Evolutionary conservation across 148 eudicot species (phyloP), one percentile per base, ranked within the genome.

Genomic region (Silene uniflora): DNA sequence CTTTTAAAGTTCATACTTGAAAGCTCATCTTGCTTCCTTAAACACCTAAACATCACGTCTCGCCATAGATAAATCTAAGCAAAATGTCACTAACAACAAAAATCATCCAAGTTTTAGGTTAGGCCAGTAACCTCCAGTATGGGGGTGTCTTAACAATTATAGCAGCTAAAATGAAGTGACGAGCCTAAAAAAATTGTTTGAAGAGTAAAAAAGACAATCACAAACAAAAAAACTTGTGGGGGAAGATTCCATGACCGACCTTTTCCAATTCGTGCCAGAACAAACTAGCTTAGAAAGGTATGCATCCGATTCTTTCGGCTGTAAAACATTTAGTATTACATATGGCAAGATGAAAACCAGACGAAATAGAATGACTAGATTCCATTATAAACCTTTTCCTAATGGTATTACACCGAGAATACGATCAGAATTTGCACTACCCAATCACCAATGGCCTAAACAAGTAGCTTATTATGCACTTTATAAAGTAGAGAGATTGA

Each of bases 401-500:
- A 13, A 58, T n/a, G 44, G 49, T 72, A 62, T 22, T 67, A 7
- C 60, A 68, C 60, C 67, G 21, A 44, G 18, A 73, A 35, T 35
- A 73, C 62, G 14, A 58, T 56, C 35, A 65, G 62, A 32, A 54
- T 65, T 72, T 64, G 65, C 23, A 73, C 1, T 17, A 62, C 25
- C 71, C 42, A 69, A 62, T 69, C 70, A 68, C 25, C 54, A 60
- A 14, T 13, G 67, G 64, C 67, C 74, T 8, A 70, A 35, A 75
- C 63, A 23, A 55, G 61, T n/a, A 66, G 24, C 3, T 74, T 62
- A 62, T 42, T 42, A 29, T 71, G 19, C 56, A 24, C 52, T 76
- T 75, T 72, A 19, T 35, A 80, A 63, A 42, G 79, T 65, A 29
- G 76, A 75, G 66, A 62, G n/a, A 44, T 62, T 72, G 68, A 62